phyloP scores from a whole-genome alignment of 2,329 filamentous ascomycete species.

The Dryadomyces quercivorus region DNA sequence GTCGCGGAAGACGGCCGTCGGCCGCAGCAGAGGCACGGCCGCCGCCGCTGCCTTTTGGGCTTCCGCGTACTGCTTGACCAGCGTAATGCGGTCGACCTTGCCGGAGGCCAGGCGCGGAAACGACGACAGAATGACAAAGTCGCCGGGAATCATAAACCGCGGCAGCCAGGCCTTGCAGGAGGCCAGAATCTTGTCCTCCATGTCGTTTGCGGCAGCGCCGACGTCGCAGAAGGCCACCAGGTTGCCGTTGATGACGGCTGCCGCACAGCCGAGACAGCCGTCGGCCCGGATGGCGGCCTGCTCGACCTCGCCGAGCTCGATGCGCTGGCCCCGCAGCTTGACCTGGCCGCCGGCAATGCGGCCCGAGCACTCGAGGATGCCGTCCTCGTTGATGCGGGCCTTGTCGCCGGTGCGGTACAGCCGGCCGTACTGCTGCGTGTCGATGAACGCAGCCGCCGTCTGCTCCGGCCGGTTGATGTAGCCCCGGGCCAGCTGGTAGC shows the following conservation, averaged over 20 bases:
- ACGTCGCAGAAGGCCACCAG: slow-evolving; percentile 63
- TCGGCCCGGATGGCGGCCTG: slow-evolving; percentile 50
- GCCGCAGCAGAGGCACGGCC: background rate
- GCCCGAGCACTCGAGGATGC: slow-evolving; percentile 71
- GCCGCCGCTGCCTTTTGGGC: background rate
- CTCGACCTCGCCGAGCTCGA: slow-evolving; percentile 71
- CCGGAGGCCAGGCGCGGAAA: slow-evolving; percentile 73
- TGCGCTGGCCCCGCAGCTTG: slow-evolving; percentile 72
- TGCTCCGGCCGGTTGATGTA: slow-evolving; percentile 76
- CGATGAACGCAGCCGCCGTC: slow-evolving; percentile 58
- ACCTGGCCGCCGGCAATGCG: slow-evolving; percentile 72
- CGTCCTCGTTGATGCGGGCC: slow-evolving; percentile 53
- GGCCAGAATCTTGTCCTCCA: slow-evolving; percentile 34
- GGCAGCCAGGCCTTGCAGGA: slow-evolving; percentile 67
- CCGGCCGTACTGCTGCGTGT: slow-evolving; percentile 46
- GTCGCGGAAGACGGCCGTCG: slow-evolving; percentile 13
- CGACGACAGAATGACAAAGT: slow-evolving; percentile 49
- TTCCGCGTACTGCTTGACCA: slow-evolving; percentile 41
- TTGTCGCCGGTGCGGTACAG: slow-evolving; percentile 82
- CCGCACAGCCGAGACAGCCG: slow-evolving; percentile 54
- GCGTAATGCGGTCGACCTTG: slow-evolving; percentile 60
- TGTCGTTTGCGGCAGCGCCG: slow-evolving; percentile 14
- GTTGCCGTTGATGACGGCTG: slow-evolving; percentile 51
- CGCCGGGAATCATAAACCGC: slow-evolving; percentile 68
- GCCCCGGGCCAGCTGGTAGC: slow-evolving; percentile 63